Evolutionary conservation across 805 yeast genomes (phyloP).

Genomic region (Candida orba): DNA sequence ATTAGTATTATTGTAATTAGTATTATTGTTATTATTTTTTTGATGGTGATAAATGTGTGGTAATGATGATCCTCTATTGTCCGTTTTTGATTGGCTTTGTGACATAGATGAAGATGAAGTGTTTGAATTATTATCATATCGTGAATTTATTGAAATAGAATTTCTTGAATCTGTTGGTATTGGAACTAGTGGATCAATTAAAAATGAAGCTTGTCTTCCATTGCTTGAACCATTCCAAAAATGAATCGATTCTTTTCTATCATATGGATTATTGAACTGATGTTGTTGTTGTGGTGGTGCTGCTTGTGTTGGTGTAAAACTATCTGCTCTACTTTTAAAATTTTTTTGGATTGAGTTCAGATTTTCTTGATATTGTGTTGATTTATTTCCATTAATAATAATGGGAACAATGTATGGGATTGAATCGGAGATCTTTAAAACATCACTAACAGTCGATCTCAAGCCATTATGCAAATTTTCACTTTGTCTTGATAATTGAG

Average conservation of each 20-base stretch:
- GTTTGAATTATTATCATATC: constrained; percentile 1
- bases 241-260: constrained; percentile 17
- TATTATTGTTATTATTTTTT: background rate
- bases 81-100: background rate
- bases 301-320: constrained; percentile 3
- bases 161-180: constrained; percentile 4
- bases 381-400: constrained; percentile 5
- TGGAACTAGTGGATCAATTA: constrained; percentile 22
- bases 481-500: constrained; percentile 9
- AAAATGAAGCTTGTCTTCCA: constrained; percentile 18
- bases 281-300: constrained; percentile 3
- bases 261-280: constrained; percentile 7
- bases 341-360: constrained; percentile 14
- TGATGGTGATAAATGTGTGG: constrained; percentile 12
- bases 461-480: constrained; percentile 16
- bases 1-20: no score
- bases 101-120: constrained; percentile 1
- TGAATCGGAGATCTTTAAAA: constrained; percentile 18
- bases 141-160: background rate
- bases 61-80: constrained; percentile 1
- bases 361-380: constrained; percentile 11
- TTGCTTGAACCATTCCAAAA: constrained; percentile 20
- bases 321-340: constrained; percentile 16
- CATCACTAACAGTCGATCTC: constrained; percentile 17
- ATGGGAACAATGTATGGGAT: constrained; percentile 22